Percentiles rank a stretch among this genome's conserved stretches.
phyloP scores from a whole-genome alignment of 441 rosid genomes.

The Lepidium campestre region DNA sequence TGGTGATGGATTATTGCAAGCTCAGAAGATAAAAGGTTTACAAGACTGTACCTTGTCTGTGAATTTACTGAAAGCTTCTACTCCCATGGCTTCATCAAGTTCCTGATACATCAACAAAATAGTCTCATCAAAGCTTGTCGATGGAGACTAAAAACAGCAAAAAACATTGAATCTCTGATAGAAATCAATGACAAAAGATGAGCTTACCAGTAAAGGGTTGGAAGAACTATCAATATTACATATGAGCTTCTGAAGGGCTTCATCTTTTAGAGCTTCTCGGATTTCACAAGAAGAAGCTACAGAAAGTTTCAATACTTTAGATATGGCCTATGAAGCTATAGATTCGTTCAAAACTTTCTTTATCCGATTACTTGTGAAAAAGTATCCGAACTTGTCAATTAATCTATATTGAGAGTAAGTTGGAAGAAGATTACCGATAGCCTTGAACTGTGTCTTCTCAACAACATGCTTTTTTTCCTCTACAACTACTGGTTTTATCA shows the following conservation, averaged over 20 bases:
- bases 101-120: conserved; percentile 35
- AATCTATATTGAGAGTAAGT: neutral
- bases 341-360: neutral
- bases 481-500: conserved; percentile 37
- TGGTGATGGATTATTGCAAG: neutral
- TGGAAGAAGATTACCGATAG: conserved; percentile 46
- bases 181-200: neutral
- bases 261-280: conserved; percentile 47
- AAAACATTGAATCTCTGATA: neutral
- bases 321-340: neutral
- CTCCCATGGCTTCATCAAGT: conserved; percentile 68
- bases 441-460: conserved; percentile 46
- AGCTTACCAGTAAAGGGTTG: conserved; percentile 49
- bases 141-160: neutral
- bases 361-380: neutral
- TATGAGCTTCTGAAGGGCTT: conserved; percentile 57
- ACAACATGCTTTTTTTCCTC: conserved; percentile 41
- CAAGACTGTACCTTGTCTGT: conserved; percentile 52
- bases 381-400: neutral
- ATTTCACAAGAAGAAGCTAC: conserved; percentile 71
- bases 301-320: conserved; percentile 5
- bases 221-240: conserved; percentile 47
- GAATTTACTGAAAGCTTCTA: conserved; percentile 51
- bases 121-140: neutral
- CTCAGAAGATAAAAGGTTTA: neutral